Conservation (phyloP, 2,329 filamentous ascomycete genomes). For the Botrytis squamosa region DNA sequence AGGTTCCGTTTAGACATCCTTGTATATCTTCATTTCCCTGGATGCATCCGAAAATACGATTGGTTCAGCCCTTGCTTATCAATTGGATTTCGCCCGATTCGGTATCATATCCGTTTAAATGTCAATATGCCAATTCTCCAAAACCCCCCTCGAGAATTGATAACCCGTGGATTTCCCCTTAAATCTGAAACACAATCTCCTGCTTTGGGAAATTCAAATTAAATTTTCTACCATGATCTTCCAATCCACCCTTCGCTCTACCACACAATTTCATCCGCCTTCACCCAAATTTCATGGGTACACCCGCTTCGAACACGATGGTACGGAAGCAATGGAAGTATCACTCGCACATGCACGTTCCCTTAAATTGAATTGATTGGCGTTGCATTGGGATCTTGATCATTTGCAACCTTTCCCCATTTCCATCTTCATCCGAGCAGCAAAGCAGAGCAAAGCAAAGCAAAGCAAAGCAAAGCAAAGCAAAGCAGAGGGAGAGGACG, state of each 20-base stretch:
- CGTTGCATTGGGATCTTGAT: not conserved
- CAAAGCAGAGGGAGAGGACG: not conserved
- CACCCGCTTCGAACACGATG: not conserved
- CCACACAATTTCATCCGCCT: not conserved
- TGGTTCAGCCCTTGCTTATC: not conserved
- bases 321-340: constrained; percentile 1
- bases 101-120: not conserved
- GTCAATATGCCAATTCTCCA: not conserved
- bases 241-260: not conserved
- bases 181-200: not conserved
- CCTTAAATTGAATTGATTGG: constrained; percentile 1
- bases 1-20: not conserved
- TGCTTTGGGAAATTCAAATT: not conserved
- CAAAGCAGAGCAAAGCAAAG: not conserved
- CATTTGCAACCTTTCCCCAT: not conserved
- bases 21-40: constrained; percentile 1
- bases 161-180: constrained; percentile 1
- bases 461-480: not conserved
- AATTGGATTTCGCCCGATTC: not conserved
- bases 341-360: not conserved
- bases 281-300: not conserved
- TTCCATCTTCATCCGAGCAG: not conserved
- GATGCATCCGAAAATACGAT: not conserved
- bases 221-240: not conserved
- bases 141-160: not conserved